Evolutionary conservation across 1,284 basidiomycete genomes (phyloP).

Genomic region (Termitomyces sp.): DNA sequence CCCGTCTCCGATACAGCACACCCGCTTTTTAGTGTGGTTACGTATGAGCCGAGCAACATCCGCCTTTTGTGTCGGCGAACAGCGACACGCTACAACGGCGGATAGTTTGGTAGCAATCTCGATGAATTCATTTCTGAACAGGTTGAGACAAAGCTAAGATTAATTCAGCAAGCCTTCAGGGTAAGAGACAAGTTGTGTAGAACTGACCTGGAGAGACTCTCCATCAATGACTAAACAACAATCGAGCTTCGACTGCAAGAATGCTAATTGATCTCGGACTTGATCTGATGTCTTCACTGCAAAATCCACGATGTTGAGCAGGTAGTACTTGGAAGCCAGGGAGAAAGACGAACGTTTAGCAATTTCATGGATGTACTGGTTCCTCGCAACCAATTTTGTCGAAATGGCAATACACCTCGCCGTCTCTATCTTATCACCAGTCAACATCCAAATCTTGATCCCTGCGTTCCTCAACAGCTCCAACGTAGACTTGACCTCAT

Average conservation of each 20-base stretch:
- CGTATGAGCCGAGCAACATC: constrained; percentile 94
- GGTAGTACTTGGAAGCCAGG: constrained; percentile 1
- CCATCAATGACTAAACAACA: constrained; percentile 99
- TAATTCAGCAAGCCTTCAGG: neutral
- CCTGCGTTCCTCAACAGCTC: constrained; percentile 94
- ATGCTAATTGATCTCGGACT: constrained; percentile 88
- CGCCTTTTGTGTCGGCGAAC: constrained; percentile 98
- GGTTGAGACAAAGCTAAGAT: constrained; percentile 75
- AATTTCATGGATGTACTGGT: constrained; percentile 97
- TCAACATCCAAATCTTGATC: constrained; percentile 99
- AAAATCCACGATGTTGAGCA: constrained; percentile 5
- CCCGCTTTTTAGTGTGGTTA: constrained; percentile 84
- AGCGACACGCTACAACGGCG: constrained; percentile 95
- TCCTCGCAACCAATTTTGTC: constrained; percentile 91
- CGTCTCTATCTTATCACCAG: constrained; percentile 99
- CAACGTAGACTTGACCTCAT: constrained; percentile 91
- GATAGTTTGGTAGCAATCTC: constrained; percentile 94
- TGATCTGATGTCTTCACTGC: constrained; percentile 81
- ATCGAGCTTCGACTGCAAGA: constrained; percentile 90
- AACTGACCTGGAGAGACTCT: constrained; percentile 82
- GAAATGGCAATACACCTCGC: constrained; percentile 98
- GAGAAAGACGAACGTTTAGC: constrained; percentile 71
- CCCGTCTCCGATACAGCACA: constrained; percentile 97
- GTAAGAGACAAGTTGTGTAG: neutral
- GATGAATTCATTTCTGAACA: constrained; percentile 93